A percentile compares a stretch with the other conserved stretches of the same genome.
phyloP scores from a whole-genome alignment of 257 asterid genomes.

The Salvia hispanica region DNA sequence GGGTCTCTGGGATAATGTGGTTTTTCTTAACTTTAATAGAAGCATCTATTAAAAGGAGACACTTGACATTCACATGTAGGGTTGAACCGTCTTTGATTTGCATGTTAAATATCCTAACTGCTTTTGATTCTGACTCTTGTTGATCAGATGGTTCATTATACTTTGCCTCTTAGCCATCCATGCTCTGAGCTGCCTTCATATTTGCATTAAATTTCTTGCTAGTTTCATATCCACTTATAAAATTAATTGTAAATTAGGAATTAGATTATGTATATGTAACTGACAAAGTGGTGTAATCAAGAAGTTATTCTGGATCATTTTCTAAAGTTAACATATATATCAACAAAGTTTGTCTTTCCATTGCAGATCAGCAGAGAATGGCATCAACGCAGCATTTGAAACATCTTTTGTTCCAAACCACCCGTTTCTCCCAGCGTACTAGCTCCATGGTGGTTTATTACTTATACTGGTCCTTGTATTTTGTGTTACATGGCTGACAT shows the following conservation, averaged over 20 bases:
- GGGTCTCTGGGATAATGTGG: background rate
- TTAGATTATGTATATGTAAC: background rate
- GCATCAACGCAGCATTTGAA: slow-evolving; percentile 27
- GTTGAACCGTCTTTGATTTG: background rate
- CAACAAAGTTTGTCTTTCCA: background rate
- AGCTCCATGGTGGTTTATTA: slow-evolving; percentile 20
- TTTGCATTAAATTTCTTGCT: background rate
- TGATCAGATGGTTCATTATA: slow-evolving; percentile 13
- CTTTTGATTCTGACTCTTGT: background rate
- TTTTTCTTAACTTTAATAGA: background rate
- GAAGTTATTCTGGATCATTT: slow-evolving; percentile 11
- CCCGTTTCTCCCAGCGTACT: slow-evolving; percentile 37
- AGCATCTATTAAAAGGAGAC: background rate
- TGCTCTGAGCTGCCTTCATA: slow-evolving; percentile 4
- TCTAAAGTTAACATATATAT: background rate
- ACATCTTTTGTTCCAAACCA: slow-evolving; percentile 17
- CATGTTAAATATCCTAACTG: background rate
- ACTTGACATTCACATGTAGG: background rate
- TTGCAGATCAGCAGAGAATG: slow-evolving; percentile 36
- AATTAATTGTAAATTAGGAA: background rate
- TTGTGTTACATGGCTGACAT: slow-evolving; percentile 4
- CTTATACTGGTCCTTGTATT: background rate
- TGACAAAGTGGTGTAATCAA: background rate
- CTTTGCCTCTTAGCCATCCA: background rate
- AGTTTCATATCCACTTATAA: background rate